Conservation (phyloP, 176 grass and related monocot species). For the Areca catechu region DNA sequence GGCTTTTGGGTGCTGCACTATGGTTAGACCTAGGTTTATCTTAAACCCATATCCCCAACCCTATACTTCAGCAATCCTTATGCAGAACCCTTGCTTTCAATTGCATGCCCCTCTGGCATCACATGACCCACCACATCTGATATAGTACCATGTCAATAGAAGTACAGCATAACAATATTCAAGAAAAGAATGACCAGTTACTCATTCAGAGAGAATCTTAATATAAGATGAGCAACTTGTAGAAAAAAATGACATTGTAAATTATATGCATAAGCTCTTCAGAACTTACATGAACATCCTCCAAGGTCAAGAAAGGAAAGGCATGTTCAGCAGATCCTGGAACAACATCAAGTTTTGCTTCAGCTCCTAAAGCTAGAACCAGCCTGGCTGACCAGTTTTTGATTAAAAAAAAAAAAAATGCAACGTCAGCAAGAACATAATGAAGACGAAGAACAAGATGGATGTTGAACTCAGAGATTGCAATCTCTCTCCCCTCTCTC, state of each 20-base stretch:
- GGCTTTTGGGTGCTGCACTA: too few species aligned
- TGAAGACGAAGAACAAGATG: not conserved
- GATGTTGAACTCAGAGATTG: too few species aligned
- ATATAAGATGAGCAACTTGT: not conserved
- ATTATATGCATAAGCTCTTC: not conserved
- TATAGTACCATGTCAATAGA: too few species aligned
- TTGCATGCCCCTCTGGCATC: too few species aligned
- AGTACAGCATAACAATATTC: too few species aligned
- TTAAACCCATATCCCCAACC: too few species aligned
- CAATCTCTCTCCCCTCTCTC: too few species aligned
- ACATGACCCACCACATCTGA: too few species aligned
- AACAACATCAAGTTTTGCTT: slow-evolving; percentile 78
- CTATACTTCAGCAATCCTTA: too few species aligned
- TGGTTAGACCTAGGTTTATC: too few species aligned
- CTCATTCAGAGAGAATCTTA: not conserved
- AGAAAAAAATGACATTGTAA: not conserved
- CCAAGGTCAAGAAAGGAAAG: slow-evolving; percentile 75
- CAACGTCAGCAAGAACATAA: slow-evolving; percentile 30
- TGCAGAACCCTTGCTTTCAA: too few species aligned
- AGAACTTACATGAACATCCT: slow-evolving; percentile 78
- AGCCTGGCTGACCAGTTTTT: slow-evolving; percentile 87
- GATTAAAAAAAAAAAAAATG: slow-evolving; percentile 20
- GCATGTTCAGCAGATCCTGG: slow-evolving; percentile 90
- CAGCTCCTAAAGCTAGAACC: slow-evolving; percentile 94
- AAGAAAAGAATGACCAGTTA: too few species aligned